Evolutionary conservation across 2,329 filamentous ascomycete species (phyloP), one percentile per base, ranked within the genome.

Genomic region (Thelonectria blattea): DNA sequence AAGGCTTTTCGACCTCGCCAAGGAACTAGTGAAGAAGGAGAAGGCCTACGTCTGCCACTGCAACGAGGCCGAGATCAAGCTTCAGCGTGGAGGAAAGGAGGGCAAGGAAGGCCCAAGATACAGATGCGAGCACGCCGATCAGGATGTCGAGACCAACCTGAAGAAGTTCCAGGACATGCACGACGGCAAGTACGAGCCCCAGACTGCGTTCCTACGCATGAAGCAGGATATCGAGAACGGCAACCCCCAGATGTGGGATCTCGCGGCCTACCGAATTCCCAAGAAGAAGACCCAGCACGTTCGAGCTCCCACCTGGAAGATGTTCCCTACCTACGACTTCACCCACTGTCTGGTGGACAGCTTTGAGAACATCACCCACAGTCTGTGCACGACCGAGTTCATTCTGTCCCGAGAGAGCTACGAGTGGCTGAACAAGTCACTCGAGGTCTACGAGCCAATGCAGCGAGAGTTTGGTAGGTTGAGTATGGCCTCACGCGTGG

Each of bases 211-310:
- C 70, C 80, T 98, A 54, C 88, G 94, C 62, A 97, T 98, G 93
- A 96, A 96, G 81, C 92, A 96, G 82, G 86, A 92, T 65, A 91
- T 92, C 64, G 85, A 86, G 52, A 89, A 90, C 69, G 89, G 90
- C 30, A 97, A 97, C 74, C 93, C 93, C 7, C 92, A 96, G 77
- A 93, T 97, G 91, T 97, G 94, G 94, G 94, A 98, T 81, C 79
- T 97, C 55, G 91, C 91, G 2, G 94, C 94, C 15, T 98, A 97
- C 77, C 88, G 94, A 62, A 89, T 98, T 56, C 84, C 92, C 62
- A 85, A 90, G 70, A 88, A 91, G 43, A 78, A 85, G 59, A 82
- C 82, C 62, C 83, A 88, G 45, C 92, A 96, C 74, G 88, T 92
- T 76, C 86, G 91, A 37, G 96, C 93, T 0, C 92, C 91, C 30